Evolutionary conservation across 306 rosid species (phyloP).

Genomic region (Glycine tomentella): DNA sequence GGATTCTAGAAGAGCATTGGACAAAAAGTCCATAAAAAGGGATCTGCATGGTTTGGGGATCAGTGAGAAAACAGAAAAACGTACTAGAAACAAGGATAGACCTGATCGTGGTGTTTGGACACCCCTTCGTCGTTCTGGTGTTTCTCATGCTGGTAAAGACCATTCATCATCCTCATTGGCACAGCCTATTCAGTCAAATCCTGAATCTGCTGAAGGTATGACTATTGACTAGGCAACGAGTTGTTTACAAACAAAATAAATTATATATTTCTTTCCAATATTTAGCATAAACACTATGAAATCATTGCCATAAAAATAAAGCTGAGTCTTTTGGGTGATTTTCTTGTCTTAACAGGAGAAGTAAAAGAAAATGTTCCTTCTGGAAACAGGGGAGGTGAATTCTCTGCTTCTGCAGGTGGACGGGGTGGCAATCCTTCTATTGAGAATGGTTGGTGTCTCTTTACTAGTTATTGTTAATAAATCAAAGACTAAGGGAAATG

Average conservation of each 20-base stretch:
- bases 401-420: conserved; percentile 60
- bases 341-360: conserved; percentile 48
- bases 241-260: conserved; percentile 34
- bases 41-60: conserved; percentile 63
- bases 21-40: conserved; percentile 60
- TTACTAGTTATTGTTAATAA: conserved; percentile 28
- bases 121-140: conserved; percentile 85
- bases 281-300: background rate
- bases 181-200: conserved; percentile 54
- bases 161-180: conserved; percentile 49
- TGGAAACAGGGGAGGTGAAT: conserved; percentile 64
- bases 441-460: conserved; percentile 64
- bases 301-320: conserved; percentile 26
- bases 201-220: conserved; percentile 79
- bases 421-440: conserved; percentile 53
- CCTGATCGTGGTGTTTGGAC: conserved; percentile 99
- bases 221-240: conserved; percentile 26
- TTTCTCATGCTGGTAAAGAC: conserved; percentile 65
- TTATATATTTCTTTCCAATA: conserved; percentile 11
- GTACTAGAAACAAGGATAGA: conserved; percentile 90
- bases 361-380: conserved; percentile 55
- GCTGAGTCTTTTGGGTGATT: conserved; percentile 33
- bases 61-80: conserved; percentile 79
- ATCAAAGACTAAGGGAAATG: background rate
- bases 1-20: conserved; percentile 63